Conservation (phyloP, 768 basidiomycete genomes). For the Rhizopogon sp. region DNA sequence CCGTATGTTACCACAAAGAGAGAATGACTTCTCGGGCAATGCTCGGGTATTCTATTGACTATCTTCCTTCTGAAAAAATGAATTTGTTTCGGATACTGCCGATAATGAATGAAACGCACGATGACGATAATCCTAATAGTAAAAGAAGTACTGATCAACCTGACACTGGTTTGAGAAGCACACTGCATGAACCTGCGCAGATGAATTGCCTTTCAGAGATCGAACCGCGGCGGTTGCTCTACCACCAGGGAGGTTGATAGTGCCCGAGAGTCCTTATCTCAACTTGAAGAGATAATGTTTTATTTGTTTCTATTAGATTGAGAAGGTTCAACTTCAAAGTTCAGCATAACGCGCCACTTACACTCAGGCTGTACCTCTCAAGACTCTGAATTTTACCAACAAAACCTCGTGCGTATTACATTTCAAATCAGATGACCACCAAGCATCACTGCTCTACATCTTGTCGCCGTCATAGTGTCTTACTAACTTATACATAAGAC, state of each 20-base stretch:
- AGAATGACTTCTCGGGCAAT: neutral
- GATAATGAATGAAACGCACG: neutral
- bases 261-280: neutral
- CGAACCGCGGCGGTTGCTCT: neutral
- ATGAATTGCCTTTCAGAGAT: neutral
- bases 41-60: neutral
- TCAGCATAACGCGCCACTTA: too few relatives aligned
- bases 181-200: neutral
- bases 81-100: neutral
- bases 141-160: too few relatives aligned
- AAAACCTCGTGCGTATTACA: neutral
- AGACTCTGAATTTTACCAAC: neutral
- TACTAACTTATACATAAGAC: neutral
- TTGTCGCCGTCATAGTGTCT: neutral
- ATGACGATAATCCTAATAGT: neutral
- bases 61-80: too few relatives aligned
- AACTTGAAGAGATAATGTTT: neutral
- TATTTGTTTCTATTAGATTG: neutral
- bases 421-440: neutral
- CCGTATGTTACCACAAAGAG: neutral
- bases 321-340: neutral
- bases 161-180: neutral
- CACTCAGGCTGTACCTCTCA: neutral
- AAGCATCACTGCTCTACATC: neutral
- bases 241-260: neutral